These are phyloP conservation scores for Globisporangium canariense DNA, from an alignment of 352 stramenopile species.

Conservation along the genomic window DNA sequence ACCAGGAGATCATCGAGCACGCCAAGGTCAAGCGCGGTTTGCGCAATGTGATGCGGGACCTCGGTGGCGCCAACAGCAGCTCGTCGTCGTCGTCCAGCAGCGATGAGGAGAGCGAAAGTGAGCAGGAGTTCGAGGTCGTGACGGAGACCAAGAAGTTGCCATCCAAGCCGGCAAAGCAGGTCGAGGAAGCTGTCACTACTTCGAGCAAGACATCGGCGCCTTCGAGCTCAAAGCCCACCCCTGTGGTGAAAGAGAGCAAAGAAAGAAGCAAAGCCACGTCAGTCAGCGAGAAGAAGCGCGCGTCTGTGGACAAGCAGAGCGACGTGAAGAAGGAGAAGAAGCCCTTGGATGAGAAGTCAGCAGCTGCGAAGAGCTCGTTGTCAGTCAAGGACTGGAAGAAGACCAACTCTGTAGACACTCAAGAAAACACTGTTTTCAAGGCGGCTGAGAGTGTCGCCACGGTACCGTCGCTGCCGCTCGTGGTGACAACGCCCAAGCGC, in stretches of 20 bases:
- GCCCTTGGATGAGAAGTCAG: background rate
- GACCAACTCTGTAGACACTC: background rate
- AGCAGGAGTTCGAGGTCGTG: constrained; percentile 15
- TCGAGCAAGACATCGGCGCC: background rate
- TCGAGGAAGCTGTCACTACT: background rate
- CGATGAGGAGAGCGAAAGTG: constrained; percentile 12
- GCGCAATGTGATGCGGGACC: constrained; percentile 39
- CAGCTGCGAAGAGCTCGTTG: background rate
- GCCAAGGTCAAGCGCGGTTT: constrained; percentile 44
- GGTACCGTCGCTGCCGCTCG: background rate
- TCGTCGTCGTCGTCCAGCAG: constrained; percentile 22
- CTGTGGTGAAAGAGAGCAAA: background rate
- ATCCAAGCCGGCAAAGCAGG: background rate
- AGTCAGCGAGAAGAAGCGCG: constrained; percentile 10
- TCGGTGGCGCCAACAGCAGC: constrained; percentile 30
- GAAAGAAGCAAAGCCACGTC: background rate
- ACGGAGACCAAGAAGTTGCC: constrained; percentile 3
- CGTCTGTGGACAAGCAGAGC: background rate
- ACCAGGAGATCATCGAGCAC: constrained; percentile 46
- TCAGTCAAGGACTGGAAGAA: constrained; percentile 11
- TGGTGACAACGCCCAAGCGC: constrained; percentile 40
- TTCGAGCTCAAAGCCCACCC: background rate
- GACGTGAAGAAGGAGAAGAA: constrained; percentile 5
- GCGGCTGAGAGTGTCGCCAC: background rate
- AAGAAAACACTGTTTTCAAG: background rate